These are phyloP conservation scores for Yarrowia sp. DNA, from an alignment of 805 yeast species.

Conservation along the genomic window DNA sequence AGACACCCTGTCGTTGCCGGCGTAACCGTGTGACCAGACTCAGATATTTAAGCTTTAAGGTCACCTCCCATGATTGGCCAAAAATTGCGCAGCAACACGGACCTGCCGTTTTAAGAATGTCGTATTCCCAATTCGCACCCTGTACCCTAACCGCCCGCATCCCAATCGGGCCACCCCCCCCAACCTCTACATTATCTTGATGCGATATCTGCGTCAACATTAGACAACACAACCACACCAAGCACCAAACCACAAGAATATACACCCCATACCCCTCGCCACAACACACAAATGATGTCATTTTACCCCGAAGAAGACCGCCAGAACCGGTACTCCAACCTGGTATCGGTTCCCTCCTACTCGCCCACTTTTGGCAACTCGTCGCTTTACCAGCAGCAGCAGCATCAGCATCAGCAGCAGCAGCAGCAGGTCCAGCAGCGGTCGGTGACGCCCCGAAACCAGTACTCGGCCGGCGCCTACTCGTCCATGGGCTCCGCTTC, in stretches of 20 bases:
- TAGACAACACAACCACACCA: background rate
- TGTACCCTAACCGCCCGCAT: background rate
- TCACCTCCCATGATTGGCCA: conserved; percentile 3
- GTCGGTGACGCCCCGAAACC: conserved; percentile 21
- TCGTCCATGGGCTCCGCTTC: conserved; percentile 23
- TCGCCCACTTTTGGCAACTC: conserved; percentile 18
- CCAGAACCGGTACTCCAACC: conserved; percentile 23
- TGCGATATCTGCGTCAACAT: conserved; percentile 23
- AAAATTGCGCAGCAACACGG: conserved; percentile 16
- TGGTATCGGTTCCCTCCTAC: conserved; percentile 19
- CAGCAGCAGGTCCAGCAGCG: conserved; percentile 25
- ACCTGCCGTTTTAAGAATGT: conserved; percentile 24
- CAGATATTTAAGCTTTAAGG: background rate
- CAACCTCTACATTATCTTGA: conserved; percentile 26
- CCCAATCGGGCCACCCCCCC: conserved; percentile 22
- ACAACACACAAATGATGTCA: conserved; percentile 14
- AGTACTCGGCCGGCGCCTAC: conserved; percentile 22
- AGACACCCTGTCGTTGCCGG: too few species aligned
- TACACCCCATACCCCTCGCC: background rate
- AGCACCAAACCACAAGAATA: background rate
- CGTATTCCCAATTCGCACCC: conserved; percentile 14
- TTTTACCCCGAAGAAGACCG: conserved; percentile 26
- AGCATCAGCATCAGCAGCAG: conserved; percentile 26
- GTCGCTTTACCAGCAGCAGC: conserved; percentile 26
- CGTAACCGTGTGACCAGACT: background rate